A percentile compares a stretch with the other conserved stretches of the same genome.
These are phyloP conservation scores for Cornus florida DNA, from an alignment of 148 eudicot species.

Conservation along the genomic window DNA sequence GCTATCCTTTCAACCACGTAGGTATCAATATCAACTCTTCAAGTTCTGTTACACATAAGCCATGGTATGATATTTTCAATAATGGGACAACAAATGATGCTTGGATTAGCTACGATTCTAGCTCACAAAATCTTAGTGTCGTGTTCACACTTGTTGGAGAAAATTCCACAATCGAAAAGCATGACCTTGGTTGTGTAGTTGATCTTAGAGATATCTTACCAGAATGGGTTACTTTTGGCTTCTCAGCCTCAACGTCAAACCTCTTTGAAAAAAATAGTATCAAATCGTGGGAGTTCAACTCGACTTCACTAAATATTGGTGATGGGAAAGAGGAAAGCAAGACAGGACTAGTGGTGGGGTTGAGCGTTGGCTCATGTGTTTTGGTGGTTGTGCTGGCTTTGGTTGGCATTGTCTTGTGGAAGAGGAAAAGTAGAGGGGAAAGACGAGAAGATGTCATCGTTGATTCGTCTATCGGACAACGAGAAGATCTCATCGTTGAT, in stretches of 20 bases:
- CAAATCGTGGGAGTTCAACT: slow-evolving; percentile 6
- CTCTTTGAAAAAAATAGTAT: background rate
- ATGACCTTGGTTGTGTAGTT: background rate
- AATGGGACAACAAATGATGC: background rate
- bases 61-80: background rate
- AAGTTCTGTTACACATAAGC: background rate
- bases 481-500: too few relatives aligned
- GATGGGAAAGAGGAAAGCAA: background rate
- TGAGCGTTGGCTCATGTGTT: too few relatives aligned
- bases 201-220: background rate
- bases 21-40: too few relatives aligned
- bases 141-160: background rate
- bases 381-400: too few relatives aligned
- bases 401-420: too few relatives aligned
- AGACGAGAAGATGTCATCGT: too few relatives aligned
- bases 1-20: too few relatives aligned
- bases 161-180: background rate
- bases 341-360: background rate
- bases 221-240: slow-evolving; percentile 3
- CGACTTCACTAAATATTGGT: background rate
- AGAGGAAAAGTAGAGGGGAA: too few relatives aligned
- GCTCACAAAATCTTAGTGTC: background rate
- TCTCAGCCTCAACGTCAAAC: slow-evolving; percentile 11
- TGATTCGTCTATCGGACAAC: too few relatives aligned
- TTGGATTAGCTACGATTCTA: slow-evolving; percentile 1